Conservation (phyloP, 2,329 filamentous ascomycete species). For the Aspergillus sojae region DNA sequence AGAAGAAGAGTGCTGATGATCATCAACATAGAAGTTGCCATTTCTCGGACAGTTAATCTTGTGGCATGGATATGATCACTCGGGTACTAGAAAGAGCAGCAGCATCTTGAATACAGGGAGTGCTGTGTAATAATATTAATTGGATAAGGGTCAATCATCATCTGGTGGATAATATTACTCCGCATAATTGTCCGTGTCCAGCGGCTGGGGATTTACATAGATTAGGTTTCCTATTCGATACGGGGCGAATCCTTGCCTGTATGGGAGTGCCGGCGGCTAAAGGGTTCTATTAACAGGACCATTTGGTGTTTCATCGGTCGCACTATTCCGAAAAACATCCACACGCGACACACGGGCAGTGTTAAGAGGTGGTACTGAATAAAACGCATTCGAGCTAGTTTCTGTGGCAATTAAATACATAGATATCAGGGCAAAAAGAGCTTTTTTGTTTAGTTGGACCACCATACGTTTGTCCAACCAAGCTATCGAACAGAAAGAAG, state of each 20-base stretch:
- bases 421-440: constrained; percentile 18
- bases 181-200: not conserved
- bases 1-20: not conserved
- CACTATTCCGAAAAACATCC: not conserved
- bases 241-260: not conserved
- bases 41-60: not conserved
- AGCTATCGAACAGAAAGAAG: constrained; percentile 13
- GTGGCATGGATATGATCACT: not conserved
- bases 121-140: not conserved
- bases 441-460: constrained; percentile 14
- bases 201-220: not conserved
- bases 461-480: constrained; percentile 6
- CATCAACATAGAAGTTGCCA: not conserved
- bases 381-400: constrained; percentile 7
- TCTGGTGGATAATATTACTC: not conserved
- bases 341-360: not conserved
- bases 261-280: not conserved
- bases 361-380: not conserved
- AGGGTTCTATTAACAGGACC: constrained; percentile 2
- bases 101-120: not conserved
- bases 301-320: not conserved
- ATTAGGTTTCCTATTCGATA: not conserved
- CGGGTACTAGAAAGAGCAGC: not conserved
- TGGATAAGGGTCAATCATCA: not conserved
- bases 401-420: constrained; percentile 33